Conservation (phyloP, 2,329 filamentous ascomycete genomes). For the Plenodomus tracheiphilus region DNA sequence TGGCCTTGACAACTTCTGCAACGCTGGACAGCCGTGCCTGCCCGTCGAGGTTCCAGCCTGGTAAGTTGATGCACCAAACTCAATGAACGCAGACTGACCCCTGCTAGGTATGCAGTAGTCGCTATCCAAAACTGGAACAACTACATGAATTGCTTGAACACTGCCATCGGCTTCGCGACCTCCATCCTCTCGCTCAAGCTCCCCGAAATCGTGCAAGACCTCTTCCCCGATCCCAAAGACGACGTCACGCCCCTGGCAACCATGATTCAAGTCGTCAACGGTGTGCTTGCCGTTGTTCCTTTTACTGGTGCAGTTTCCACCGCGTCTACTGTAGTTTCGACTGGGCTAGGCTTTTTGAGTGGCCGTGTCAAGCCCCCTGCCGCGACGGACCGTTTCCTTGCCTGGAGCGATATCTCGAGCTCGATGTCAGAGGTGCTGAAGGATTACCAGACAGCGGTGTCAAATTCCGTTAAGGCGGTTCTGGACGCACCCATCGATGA, state of each 20-base stretch:
- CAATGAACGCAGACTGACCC: too few relatives aligned
- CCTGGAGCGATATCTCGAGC: constrained; percentile 5
- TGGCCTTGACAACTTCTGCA: constrained; percentile 10
- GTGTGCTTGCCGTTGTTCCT: constrained; percentile 1
- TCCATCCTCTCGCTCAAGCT: constrained; percentile 8
- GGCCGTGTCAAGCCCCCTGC: constrained; percentile 1
- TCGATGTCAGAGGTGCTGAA: constrained; percentile 1
- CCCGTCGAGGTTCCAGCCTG: not conserved
- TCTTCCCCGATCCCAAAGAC: constrained; percentile 9
- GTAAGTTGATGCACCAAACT: too few relatives aligned
- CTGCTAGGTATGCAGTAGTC: constrained; percentile 6
- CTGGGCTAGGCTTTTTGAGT: not conserved
- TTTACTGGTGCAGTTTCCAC: constrained; percentile 2
- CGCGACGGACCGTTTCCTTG: constrained; percentile 4
- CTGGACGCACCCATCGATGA: too few relatives aligned
- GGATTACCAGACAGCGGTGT: constrained; percentile 4
- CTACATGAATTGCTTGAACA: constrained; percentile 11
- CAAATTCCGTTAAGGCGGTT: not conserved
- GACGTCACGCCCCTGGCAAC: constrained; percentile 5
- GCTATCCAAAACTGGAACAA: constrained; percentile 14
- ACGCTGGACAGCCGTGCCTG: constrained; percentile 10
- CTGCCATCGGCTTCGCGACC: constrained; percentile 5
- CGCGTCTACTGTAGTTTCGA: not conserved
- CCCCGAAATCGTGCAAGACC: constrained; percentile 2
- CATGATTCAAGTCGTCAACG: constrained; percentile 1